Percentiles rank a stretch among this genome's conserved stretches.
Conservation (phyloP, 1,284 basidiomycete genomes). For the Trichosporon faecale region DNA sequence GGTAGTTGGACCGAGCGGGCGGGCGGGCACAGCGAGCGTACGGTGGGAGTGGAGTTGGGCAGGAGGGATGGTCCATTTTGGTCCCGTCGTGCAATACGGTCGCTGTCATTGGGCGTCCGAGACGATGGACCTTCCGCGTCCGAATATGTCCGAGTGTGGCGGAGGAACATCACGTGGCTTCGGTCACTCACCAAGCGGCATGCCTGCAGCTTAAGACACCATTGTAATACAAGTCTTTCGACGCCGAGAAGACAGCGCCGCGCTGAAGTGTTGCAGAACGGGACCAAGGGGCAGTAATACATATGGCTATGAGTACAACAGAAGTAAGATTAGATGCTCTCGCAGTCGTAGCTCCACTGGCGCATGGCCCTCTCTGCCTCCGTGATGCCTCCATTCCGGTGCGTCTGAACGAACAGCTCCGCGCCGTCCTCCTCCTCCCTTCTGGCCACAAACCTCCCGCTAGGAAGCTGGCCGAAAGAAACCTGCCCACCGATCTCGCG, state of each 20-base stretch:
- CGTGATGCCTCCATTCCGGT: constrained; percentile 40
- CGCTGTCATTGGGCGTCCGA: background rate
- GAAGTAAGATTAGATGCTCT: background rate
- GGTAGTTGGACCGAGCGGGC: constrained; percentile 7
- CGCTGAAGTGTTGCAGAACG: no score
- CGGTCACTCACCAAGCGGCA: background rate
- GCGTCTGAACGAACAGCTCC: constrained; percentile 36
- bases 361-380: constrained; percentile 41
- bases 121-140: background rate
- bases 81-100: background rate
- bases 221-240: no score
- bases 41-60: constrained; percentile 7
- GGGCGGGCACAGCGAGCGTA: constrained; percentile 6
- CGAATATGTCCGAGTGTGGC: constrained; percentile 12
- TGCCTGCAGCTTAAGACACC: no score
- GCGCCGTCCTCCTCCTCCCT: constrained; percentile 1
- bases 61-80: background rate
- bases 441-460: constrained; percentile 29
- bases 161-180: background rate
- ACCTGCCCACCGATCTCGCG: constrained; percentile 21
- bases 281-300: background rate
- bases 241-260: no score
- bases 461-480: constrained; percentile 27
- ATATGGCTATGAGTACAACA: background rate
- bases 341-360: constrained; percentile 2